phyloP scores from a whole-genome alignment of 768 basidiomycete genomes.

The Lyophyllum atratum region DNA sequence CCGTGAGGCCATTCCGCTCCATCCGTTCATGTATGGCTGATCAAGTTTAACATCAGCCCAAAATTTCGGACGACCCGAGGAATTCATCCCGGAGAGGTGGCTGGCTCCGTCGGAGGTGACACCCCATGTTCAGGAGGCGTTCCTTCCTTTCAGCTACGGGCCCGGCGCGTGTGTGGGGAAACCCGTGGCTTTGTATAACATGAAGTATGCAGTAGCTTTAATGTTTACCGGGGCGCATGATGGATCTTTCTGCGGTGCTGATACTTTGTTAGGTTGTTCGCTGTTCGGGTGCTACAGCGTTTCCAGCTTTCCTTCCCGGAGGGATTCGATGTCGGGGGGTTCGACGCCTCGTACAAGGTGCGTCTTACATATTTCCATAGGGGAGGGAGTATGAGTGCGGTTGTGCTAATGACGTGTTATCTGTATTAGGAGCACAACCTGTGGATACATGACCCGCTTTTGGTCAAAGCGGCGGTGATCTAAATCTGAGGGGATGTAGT shows the following conservation, averaged over 20 bases:
- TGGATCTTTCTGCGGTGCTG: too few species aligned
- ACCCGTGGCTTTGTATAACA: constrained; percentile 25
- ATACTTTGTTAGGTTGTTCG: constrained; percentile 13
- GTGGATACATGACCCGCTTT: constrained; percentile 20
- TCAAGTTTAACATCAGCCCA: constrained; percentile 3
- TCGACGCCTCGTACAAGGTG: constrained; percentile 25
- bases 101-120: neutral
- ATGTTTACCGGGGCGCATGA: too few species aligned
- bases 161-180: constrained; percentile 25
- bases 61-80: constrained; percentile 20
- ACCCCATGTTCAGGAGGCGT: constrained; percentile 15
- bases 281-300: constrained; percentile 7
- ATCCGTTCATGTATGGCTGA: neutral
- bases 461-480: neutral
- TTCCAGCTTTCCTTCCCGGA: constrained; percentile 17
- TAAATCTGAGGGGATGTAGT: too few species aligned
- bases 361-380: neutral
- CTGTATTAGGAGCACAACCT: constrained; percentile 19
- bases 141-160: constrained; percentile 22
- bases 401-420: neutral
- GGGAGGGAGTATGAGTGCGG: neutral
- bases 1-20: neutral
- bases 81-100: constrained; percentile 24
- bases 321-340: constrained; percentile 17
- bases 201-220: constrained; percentile 21